Percentiles rank a stretch among this genome's conserved stretches.
These are phyloP conservation scores for Cladosporium halotolerans DNA, from an alignment of 2,329 filamentous ascomycete genomes.

Conservation along the genomic window DNA sequence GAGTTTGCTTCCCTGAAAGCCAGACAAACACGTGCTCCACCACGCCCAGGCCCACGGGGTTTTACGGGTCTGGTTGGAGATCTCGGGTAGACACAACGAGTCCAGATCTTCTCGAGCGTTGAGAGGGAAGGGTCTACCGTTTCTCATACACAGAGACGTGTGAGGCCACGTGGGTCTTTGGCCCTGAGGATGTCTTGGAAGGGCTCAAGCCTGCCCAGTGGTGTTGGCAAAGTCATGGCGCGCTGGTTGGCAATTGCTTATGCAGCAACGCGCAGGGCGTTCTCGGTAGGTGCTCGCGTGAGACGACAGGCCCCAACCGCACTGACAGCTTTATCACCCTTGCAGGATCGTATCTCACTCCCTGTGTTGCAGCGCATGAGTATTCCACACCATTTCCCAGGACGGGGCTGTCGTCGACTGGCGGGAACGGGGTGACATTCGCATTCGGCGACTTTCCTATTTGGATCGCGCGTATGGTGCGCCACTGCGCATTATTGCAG, in stretches of 20 bases:
- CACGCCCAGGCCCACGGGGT: neutral
- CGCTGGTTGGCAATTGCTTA: neutral
- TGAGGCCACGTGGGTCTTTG: neutral
- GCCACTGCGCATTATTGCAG: neutral
- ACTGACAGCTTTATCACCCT: neutral
- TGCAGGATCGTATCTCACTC: neutral
- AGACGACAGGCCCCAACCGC: neutral
- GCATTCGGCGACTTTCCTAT: neutral
- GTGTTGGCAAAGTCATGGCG: constrained; percentile 4
- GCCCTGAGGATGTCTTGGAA: constrained; percentile 4
- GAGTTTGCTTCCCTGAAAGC: neutral
- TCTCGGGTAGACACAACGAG: neutral
- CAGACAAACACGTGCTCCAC: neutral
- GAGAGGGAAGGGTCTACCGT: neutral
- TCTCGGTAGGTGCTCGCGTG: neutral
- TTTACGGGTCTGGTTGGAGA: neutral
- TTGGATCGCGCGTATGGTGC: neutral
- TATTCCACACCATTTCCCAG: neutral
- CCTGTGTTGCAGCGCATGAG: neutral
- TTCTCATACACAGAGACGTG: neutral
- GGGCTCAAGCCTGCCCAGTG: constrained; percentile 4
- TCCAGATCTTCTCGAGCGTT: neutral
- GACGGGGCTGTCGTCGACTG: neutral
- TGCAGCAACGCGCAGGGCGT: neutral
- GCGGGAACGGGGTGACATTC: neutral